Evolutionary conservation across 1,284 basidiomycete genomes (phyloP).

Genomic region (Waitea zeae): DNA sequence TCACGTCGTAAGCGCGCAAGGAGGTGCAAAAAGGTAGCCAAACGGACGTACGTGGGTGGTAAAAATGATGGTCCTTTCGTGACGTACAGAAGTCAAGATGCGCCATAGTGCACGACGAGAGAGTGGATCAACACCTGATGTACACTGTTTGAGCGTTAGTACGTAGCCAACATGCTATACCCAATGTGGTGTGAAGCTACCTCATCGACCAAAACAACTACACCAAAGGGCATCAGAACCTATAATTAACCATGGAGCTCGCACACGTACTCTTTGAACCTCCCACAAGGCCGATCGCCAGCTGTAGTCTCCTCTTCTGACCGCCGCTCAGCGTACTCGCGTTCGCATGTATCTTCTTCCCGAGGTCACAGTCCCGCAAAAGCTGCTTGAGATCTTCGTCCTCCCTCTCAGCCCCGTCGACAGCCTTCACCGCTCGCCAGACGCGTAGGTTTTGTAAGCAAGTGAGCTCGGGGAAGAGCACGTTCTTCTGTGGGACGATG

Average conservation of each 20-base stretch:
- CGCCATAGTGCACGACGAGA: conserved; percentile 66
- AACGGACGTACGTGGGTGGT: conserved; percentile 40
- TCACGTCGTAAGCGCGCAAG: conserved; percentile 1
- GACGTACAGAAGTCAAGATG: conserved; percentile 46
- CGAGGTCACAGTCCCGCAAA: conserved; percentile 54
- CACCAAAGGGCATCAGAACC: not conserved
- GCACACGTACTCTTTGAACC: conserved; percentile 40
- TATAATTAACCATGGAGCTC: conserved; percentile 5
- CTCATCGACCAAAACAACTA: conserved; percentile 61
- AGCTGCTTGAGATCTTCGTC: conserved; percentile 44
- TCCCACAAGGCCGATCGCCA: conserved; percentile 62
- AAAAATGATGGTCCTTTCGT: conserved; percentile 46
- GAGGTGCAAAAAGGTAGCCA: conserved; percentile 3
- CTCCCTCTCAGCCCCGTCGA: conserved; percentile 14
- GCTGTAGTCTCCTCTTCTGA: conserved; percentile 68
- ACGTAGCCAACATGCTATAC: not conserved
- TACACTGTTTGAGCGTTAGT: conserved; percentile 26
- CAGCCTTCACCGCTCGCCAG: conserved; percentile 53
- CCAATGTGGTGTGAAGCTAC: conserved; percentile 8
- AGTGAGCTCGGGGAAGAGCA: conserved; percentile 61
- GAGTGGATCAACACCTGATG: conserved; percentile 66
- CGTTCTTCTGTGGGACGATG: conserved; percentile 72
- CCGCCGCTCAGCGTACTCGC: conserved; percentile 57
- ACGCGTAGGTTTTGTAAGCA: conserved; percentile 58
- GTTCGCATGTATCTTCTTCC: conserved; percentile 45